phyloP scores from a whole-genome alignment of 495 filamentous ascomycete genomes.

The Massariosphaeria phaeospora region DNA sequence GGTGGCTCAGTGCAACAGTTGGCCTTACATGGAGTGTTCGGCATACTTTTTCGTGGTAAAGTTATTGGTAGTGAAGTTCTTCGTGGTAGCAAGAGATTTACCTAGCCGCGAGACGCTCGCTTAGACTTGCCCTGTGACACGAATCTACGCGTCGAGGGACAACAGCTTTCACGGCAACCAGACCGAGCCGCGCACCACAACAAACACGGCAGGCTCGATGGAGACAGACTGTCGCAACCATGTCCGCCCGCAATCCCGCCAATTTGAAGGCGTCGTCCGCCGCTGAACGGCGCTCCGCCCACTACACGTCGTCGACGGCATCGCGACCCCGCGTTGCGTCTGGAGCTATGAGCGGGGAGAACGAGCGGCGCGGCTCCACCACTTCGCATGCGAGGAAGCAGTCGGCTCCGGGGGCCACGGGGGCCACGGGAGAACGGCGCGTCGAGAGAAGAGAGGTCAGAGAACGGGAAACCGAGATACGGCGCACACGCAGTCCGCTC shows the following conservation, averaged over 20 bases:
- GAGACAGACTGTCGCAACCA: constrained; percentile 10
- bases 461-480: constrained; percentile 42
- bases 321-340: constrained; percentile 34
- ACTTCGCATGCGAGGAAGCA: constrained; percentile 25
- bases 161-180: constrained; percentile 9
- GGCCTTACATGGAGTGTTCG: too few species aligned
- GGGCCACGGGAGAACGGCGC: constrained; percentile 20
- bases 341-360: constrained; percentile 19
- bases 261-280: constrained; percentile 18
- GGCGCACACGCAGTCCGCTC: constrained; percentile 60
- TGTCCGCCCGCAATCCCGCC: constrained; percentile 27
- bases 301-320: constrained; percentile 2
- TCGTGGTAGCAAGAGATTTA: too few species aligned
- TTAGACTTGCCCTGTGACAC: neutral
- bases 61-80: too few species aligned
- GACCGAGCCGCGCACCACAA: neutral
- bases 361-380: constrained; percentile 18
- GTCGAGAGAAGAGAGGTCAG: constrained; percentile 29
- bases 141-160: constrained; percentile 7
- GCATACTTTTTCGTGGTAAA: too few species aligned
- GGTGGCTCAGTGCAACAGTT: too few species aligned
- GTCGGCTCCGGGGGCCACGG: constrained; percentile 4
- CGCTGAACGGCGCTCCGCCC: constrained; percentile 21
- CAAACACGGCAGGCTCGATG: constrained; percentile 20
- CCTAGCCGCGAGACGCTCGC: neutral